A percentile compares a stretch with the other conserved stretches of the same genome.
phyloP scores from a whole-genome alignment of 148 eudicot species.

The Persicaria maculosa region DNA sequence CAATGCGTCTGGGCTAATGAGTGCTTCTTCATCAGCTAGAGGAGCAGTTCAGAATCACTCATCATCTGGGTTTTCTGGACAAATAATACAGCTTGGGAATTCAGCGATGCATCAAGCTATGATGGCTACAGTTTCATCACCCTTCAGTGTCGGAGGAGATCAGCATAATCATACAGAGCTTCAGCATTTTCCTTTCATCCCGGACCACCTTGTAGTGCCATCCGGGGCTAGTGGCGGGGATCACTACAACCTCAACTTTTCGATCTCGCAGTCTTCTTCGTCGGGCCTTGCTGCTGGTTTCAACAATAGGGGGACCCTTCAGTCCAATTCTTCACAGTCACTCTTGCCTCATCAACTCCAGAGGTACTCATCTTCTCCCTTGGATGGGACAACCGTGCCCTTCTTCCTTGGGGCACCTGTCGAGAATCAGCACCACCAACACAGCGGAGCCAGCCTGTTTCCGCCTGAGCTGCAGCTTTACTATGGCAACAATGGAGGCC shows the following conservation, averaged over 20 bases:
- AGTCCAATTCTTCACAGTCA: slow-evolving; percentile 88
- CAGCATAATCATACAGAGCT: slow-evolving; percentile 26
- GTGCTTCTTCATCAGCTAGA: slow-evolving; percentile 17
- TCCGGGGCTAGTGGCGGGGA: slow-evolving; percentile 21
- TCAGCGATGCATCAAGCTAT: slow-evolving; percentile 26
- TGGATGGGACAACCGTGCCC: slow-evolving; percentile 50
- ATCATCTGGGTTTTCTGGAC: slow-evolving; percentile 22
- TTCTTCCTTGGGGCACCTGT: slow-evolving; percentile 56
- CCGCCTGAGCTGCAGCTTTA: slow-evolving; percentile 61
- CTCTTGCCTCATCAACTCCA: slow-evolving; percentile 55
- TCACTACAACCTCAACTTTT: slow-evolving; percentile 56
- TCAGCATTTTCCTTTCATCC: slow-evolving; percentile 41
- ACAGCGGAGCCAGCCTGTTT: slow-evolving; percentile 32
- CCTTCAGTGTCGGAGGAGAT: slow-evolving; percentile 19
- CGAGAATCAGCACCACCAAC: slow-evolving; percentile 34
- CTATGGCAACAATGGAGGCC: slow-evolving; percentile 49
- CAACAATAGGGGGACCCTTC: slow-evolving; percentile 95
- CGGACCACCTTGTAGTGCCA: slow-evolving; percentile 26
- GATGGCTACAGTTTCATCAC: slow-evolving; percentile 23
- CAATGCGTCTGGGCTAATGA: slow-evolving; percentile 23
- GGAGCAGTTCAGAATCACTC: slow-evolving; percentile 6
- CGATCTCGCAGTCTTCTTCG: slow-evolving; percentile 41
- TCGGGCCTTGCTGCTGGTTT: slow-evolving; percentile 38
- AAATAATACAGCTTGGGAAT: slow-evolving; percentile 22
- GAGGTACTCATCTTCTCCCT: slow-evolving; percentile 40